Percentiles rank a stretch among this genome's conserved stretches.
These are phyloP conservation scores for Lolium perenne DNA, from an alignment of 176 grass and related monocot genomes.

Conservation along the genomic window DNA sequence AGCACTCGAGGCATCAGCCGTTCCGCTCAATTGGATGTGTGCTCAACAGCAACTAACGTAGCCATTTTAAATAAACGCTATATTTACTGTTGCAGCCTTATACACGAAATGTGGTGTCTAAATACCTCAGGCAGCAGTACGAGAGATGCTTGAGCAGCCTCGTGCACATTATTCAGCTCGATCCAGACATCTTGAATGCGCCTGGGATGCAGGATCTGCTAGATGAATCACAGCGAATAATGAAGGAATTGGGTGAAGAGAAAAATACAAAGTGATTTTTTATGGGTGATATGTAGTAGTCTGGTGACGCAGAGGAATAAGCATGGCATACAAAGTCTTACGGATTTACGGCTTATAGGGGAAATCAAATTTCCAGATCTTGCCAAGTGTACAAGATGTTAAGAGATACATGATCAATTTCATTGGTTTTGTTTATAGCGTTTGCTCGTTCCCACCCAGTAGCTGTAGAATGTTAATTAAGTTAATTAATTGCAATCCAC, in stretches of 20 bases:
- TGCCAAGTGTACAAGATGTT: neutral
- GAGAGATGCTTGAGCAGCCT: constrained; percentile 15
- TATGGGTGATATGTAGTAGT: neutral
- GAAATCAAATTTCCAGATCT: neutral
- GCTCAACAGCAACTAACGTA: neutral
- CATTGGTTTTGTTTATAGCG: neutral
- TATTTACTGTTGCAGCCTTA: constrained; percentile 26
- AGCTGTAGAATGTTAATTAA: neutral
- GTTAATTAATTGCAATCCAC: too few relatives aligned
- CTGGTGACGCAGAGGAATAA: neutral
- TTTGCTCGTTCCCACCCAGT: neutral
- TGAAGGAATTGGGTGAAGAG: constrained; percentile 6
- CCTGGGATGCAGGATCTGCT: constrained; percentile 26
- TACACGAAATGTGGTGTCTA: constrained; percentile 15
- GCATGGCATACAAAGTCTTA: neutral
- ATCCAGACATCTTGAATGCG: neutral
- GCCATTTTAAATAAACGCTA: neutral
- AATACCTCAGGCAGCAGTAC: constrained; percentile 11
- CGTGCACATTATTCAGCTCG: neutral
- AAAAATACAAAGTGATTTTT: neutral
- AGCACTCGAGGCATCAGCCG: neutral
- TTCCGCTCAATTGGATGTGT: neutral
- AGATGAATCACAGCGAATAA: constrained; percentile 20
- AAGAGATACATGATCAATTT: neutral
- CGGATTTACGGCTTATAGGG: neutral